These are phyloP conservation scores for Russula sp. DNA, from an alignment of 768 basidiomycete genomes.

Conservation along the genomic window DNA sequence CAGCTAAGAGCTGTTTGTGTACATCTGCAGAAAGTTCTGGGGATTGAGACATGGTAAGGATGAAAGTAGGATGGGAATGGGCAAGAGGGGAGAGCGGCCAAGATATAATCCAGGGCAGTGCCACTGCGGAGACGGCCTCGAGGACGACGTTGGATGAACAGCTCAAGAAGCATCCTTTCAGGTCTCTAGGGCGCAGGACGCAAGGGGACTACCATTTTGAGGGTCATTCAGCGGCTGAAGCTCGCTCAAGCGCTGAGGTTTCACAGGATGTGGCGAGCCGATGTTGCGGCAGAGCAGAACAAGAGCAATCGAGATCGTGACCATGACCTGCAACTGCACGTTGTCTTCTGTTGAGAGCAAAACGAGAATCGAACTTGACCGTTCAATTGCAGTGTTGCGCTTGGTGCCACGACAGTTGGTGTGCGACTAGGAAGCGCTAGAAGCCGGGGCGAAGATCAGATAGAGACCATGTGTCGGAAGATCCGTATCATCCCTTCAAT, in stretches of 20 bases:
- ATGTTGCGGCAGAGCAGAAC: background rate
- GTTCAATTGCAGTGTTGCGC: background rate
- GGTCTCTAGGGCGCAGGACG: background rate
- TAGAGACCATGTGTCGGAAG: background rate
- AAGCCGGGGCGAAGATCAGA: background rate
- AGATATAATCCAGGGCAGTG: background rate
- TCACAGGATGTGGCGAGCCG: background rate
- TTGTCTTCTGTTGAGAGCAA: too few species aligned
- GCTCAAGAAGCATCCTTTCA: background rate
- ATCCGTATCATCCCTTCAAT: background rate
- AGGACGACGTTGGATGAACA: background rate
- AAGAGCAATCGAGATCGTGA: background rate
- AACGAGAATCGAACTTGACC: background rate
- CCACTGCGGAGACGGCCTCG: conserved; percentile 21
- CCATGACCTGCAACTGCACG: background rate
- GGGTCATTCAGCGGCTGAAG: background rate
- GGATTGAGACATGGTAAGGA: conserved; percentile 3
- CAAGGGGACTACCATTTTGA: conserved; percentile 12
- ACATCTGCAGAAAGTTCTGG: background rate
- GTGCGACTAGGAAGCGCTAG: background rate
- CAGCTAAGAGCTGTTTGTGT: conserved; percentile 10
- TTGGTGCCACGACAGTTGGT: too few species aligned
- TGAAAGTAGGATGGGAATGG: background rate
- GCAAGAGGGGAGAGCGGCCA: background rate
- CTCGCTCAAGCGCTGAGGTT: background rate